These are phyloP conservation scores for Mycogone perniciosa DNA, from an alignment of 2,329 filamentous ascomycete genomes.

Conservation along the genomic window DNA sequence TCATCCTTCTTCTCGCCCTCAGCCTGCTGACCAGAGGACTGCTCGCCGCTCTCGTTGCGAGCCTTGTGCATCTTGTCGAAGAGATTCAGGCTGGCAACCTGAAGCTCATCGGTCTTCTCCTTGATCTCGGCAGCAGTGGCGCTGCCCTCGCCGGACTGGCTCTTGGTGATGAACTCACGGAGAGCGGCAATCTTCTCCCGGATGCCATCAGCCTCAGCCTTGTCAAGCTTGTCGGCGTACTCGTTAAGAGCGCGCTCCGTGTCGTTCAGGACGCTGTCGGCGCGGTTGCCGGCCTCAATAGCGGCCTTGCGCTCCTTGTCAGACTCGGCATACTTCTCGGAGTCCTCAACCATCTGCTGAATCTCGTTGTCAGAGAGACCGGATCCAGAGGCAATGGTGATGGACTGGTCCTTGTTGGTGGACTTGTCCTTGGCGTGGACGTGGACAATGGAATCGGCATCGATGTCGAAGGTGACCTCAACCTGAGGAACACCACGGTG, in stretches of 20 bases:
- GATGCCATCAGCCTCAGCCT: constrained; percentile 88
- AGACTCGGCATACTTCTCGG: constrained; percentile 88
- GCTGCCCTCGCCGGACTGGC: constrained; percentile 82
- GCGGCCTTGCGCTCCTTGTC: constrained; percentile 96
- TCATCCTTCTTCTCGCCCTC: constrained; percentile 75
- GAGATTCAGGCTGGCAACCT: constrained; percentile 88
- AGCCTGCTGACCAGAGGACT: constrained; percentile 43
- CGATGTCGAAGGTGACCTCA: constrained; percentile 98
- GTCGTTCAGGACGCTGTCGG: constrained; percentile 92
- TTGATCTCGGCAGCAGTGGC: constrained; percentile 90
- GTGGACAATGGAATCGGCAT: constrained; percentile 95
- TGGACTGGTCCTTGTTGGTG: constrained; percentile 98
- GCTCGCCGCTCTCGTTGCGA: constrained; percentile 59
- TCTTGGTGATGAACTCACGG: constrained; percentile 88
- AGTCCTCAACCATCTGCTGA: constrained; percentile 94
- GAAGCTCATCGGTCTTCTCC: constrained; percentile 97
- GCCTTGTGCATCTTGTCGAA: constrained; percentile 99
- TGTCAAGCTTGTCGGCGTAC: constrained; percentile 92
- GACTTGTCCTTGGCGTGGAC: constrained; percentile 99
- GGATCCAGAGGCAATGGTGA: constrained; percentile 96
- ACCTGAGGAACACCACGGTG: constrained; percentile 95
- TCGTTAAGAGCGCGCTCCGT: constrained; percentile 98
- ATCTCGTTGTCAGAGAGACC: constrained; percentile 95
- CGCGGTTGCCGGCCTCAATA: constrained; percentile 95
- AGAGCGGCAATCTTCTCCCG: constrained; percentile 85